These are phyloP conservation scores for Russula dissimulans DNA, from an alignment of 768 basidiomycete species.

Conservation along the genomic window DNA sequence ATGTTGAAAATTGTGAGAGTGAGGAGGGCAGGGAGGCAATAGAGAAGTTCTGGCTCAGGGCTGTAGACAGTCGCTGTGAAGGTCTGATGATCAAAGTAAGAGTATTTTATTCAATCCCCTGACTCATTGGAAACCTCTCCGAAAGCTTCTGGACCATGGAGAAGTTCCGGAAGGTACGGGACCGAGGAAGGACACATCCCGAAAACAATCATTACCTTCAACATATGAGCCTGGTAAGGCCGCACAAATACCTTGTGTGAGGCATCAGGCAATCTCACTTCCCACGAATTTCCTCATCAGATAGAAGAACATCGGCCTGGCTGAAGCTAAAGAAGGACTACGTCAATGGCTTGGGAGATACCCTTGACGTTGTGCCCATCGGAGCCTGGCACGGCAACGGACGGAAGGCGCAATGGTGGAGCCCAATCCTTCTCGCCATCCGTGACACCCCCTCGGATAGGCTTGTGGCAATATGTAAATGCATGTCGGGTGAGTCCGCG, in stretches of 20 bases:
- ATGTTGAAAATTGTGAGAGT: conserved; percentile 67
- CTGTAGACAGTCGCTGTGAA: conserved; percentile 72
- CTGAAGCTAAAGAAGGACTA: conserved; percentile 92
- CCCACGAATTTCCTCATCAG: conserved; percentile 27
- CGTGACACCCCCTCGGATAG: conserved; percentile 56
- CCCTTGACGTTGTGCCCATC: conserved; percentile 60
- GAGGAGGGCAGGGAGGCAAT: conserved; percentile 51
- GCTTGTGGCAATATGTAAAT: conserved; percentile 78
- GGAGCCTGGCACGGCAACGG: conserved; percentile 90
- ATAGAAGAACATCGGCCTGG: conserved; percentile 83
- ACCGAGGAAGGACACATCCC: conserved; percentile 30
- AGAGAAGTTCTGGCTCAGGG: conserved; percentile 66
- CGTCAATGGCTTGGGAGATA: conserved; percentile 68
- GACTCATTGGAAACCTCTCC: background rate
- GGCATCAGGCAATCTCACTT: background rate
- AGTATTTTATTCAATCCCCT: conserved; percentile 1
- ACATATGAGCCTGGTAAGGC: conserved; percentile 70
- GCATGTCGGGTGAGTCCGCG: conserved; percentile 61
- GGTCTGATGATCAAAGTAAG: conserved; percentile 89
- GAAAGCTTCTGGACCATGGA: conserved; percentile 57
- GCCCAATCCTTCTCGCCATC: conserved; percentile 72
- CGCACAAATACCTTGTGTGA: conserved; percentile 6
- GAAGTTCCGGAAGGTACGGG: conserved; percentile 29
- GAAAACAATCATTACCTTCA: conserved; percentile 64
- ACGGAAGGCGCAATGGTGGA: conserved; percentile 87